Base-by-base conservation (phyloP, 2,329 filamentous ascomycete genomes). In the Pestalotiopsis sp. region DNA sequence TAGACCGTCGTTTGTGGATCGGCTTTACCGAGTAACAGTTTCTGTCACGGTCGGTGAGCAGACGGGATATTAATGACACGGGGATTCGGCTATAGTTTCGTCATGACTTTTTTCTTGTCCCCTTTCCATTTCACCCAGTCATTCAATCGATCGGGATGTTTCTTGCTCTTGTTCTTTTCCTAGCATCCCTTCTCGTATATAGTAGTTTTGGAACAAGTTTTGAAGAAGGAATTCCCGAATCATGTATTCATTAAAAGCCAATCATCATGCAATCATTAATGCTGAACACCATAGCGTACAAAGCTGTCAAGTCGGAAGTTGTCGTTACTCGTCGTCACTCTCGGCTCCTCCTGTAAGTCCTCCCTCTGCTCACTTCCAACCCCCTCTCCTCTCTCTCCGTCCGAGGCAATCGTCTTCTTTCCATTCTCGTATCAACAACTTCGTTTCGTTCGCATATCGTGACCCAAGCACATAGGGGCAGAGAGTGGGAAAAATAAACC, bases 261-360 rank as follows among this genome's bases (percentile, higher is more conserved):
- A 62, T 62, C 59, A 41, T 62, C 59, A 62, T 62, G 59, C 59
- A 62, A 20, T 62, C 59, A 62, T 62, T 62, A 62, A 62, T 62
- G 59, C 59, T 36, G 59, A 39, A 62, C 25, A 62, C 59, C 59
- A 36, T 62, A 62, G 27, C 31, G 17, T 39, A 62, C 59, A 59
- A 27, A 59, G 45, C 59, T 39, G 59, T 27, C 27, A 62, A 62
- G 25, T 20, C 59, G 27, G 3, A 52, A 36, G 31, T 36, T 36
- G 31, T 36, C 31, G 31, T 36, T 62, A 38, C 27, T 14, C 59
- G 25, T 14, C 59, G 25, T 31, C 27, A 17, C 23, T 5, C 25
- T 11, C 58, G 9, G 17, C 58, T 58, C 20, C 55, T 58, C 27
- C 59, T 62, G n/a, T 52, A n/a, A 23, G 17, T 52, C 45, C 5